These are phyloP conservation scores for Vigna trinervia DNA, from an alignment of 306 rosid genomes.

Conservation along the genomic window DNA sequence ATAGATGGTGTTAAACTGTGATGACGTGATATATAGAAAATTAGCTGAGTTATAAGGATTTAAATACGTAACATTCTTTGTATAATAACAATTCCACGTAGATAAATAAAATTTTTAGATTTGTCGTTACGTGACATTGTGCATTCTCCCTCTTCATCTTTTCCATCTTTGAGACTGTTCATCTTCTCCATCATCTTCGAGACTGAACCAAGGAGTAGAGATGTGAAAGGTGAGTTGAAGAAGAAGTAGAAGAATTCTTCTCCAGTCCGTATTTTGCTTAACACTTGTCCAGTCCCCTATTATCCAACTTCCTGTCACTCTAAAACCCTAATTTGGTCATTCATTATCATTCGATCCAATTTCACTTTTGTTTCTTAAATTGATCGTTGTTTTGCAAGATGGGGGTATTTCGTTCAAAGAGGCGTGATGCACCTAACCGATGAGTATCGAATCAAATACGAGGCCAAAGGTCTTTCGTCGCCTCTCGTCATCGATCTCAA, in stretches of 20 bases:
- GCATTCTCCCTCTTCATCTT: no score
- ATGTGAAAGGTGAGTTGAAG: no score
- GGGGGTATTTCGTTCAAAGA: constrained; percentile 94
- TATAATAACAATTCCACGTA: no score
- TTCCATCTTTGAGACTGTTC: no score
- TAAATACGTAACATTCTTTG: no score
- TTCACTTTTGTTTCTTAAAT: constrained; percentile 8
- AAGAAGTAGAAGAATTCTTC: constrained; percentile 56
- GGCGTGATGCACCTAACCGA: constrained; percentile 93
- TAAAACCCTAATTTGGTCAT: constrained; percentile 41
- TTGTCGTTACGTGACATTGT: no score
- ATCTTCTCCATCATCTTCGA: no score
- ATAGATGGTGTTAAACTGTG: no score
- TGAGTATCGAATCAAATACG: constrained; percentile 90
- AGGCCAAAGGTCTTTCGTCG: constrained; percentile 94
- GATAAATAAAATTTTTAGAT: no score
- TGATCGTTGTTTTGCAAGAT: constrained; percentile 67
- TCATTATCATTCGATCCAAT: constrained; percentile 3
- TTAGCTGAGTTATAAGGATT: no score
- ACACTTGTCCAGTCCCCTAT: neutral
- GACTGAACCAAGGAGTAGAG: no score
- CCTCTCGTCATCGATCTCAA: constrained; percentile 36
- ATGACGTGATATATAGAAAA: no score
- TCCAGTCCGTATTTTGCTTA: constrained; percentile 68
- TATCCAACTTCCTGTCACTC: constrained; percentile 3